phyloP scores from a whole-genome alignment of 257 asterid genomes.

The Ehretia macrophylla region DNA sequence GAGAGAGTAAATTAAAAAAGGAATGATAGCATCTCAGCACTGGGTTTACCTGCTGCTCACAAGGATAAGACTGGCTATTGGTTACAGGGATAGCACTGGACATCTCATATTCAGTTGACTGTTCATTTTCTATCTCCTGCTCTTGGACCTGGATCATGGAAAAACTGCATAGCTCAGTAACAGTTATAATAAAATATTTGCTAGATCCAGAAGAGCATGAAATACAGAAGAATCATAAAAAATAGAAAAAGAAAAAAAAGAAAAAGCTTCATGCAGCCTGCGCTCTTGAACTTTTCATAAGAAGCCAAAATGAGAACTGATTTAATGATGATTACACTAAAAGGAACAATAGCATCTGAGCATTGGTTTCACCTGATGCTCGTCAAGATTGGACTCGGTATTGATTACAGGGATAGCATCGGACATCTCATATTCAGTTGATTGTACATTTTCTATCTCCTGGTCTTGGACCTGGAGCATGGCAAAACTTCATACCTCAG shows the following conservation, averaged over 20 bases:
- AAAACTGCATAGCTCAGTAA: slow-evolving; percentile 10
- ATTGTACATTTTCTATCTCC: slow-evolving; percentile 19
- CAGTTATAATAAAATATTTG: slow-evolving; percentile 14
- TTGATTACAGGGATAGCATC: slow-evolving; percentile 18
- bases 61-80: neutral
- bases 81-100: neutral
- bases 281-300: too few relatives aligned
- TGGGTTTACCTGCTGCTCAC: slow-evolving; percentile 4
- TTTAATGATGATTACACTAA: slow-evolving; percentile 1
- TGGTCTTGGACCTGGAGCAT: slow-evolving; percentile 37
- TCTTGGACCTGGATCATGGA: neutral
- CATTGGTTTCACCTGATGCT: slow-evolving; percentile 34
- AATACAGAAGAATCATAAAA: too few relatives aligned
- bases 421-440: slow-evolving; percentile 21
- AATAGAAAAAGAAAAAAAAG: neutral
- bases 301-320: too few relatives aligned
- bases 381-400: slow-evolving; percentile 20
- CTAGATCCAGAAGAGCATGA: slow-evolving; percentile 3
- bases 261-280: neutral
- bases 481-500: slow-evolving; percentile 12
- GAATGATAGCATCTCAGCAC: neutral
- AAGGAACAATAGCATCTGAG: neutral
- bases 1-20: neutral
- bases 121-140: neutral
- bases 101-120: neutral